Evolutionary conservation across 345 rosid species (phyloP), one percentile per base, ranked within the genome.

Genomic region (Abelmoschus esculentus): DNA sequence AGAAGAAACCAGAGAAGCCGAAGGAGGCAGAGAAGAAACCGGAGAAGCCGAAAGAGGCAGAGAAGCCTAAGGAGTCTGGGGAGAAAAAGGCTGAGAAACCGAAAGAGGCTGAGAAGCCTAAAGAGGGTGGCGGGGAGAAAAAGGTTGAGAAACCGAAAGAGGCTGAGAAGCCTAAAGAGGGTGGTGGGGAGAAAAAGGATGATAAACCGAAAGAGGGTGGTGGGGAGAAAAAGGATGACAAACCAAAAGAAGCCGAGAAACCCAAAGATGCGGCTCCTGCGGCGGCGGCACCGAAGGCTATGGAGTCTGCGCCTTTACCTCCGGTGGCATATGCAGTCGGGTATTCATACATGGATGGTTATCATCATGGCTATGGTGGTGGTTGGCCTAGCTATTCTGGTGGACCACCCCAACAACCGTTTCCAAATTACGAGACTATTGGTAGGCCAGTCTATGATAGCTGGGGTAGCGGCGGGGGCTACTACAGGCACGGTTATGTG

Each of bases 371-470:
- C 9, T 31, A 22, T 44, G 68, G 68, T 13, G 68, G 68, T 6
- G 68, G 68, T n/a, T 34, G 53, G 0, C 68, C 54, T 22, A 22
- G 68, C 32, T 44, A 42, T 49, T 22, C 0, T 3, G 68, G 68
- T 44, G 68, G 68, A 22, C 34, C 67, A 63, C 54, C 54, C 6
- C 67, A 47, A 61, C 46, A 18, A 5, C 29, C 66, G 15, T 29
- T 4, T 13, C 68, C 17, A 6, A 3, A 34, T 12, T 64, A 44
- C 13, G 50, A 18, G 31, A 62, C 67, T 1, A 38, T 17, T 14
- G 68, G 68, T 64, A 64, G 68, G 61, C 88, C 84, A 0, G 89
- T 87, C 42, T 90, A 79, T 29, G 86, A 87, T 2, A 79, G 89
- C 67, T 83, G 86, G 84, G 87, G 88, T 0, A 74, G 84, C 17